These are phyloP conservation scores for Anethum foeniculum DNA, from an alignment of 140 eudicot species.

Conservation along the genomic window DNA sequence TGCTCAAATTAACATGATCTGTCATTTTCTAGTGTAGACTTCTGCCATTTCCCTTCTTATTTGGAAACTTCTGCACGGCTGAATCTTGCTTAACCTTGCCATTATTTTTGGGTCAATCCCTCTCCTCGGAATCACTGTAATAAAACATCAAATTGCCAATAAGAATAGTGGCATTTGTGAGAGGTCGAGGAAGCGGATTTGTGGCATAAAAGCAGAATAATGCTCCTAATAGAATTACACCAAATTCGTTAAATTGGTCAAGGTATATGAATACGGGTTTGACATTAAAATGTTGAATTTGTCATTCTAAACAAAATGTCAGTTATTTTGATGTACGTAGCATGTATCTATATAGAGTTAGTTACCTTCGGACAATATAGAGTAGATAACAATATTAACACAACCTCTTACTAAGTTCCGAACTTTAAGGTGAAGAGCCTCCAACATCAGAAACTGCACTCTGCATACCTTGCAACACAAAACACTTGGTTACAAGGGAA, in stretches of 20 bases:
- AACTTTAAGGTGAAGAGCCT: neutral
- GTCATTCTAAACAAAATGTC: neutral
- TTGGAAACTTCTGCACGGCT: neutral
- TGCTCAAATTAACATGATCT: neutral
- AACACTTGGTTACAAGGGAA: neutral
- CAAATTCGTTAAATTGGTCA: neutral
- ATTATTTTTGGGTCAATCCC: neutral
- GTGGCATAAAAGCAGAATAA: neutral
- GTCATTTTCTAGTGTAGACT: neutral
- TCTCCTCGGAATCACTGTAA: neutral
- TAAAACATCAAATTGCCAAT: neutral
- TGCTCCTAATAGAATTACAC: neutral
- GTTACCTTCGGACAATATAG: neutral
- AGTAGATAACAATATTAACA: neutral
- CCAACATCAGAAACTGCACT: constrained; percentile 1
- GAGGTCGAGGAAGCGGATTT: neutral
- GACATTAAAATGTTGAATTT: neutral
- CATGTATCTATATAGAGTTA: too few relatives aligned
- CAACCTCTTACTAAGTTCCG: neutral
- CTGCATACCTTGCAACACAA: neutral
- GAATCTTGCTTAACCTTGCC: neutral
- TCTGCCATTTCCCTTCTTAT: neutral
- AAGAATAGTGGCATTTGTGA: neutral
- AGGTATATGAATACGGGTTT: neutral
- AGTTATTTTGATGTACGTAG: neutral